A percentile compares a stretch with the other conserved stretches of the same genome.
Evolutionary conservation across 257 asterid genomes (phyloP).

Genomic region (Leonotis leonurus): DNA sequence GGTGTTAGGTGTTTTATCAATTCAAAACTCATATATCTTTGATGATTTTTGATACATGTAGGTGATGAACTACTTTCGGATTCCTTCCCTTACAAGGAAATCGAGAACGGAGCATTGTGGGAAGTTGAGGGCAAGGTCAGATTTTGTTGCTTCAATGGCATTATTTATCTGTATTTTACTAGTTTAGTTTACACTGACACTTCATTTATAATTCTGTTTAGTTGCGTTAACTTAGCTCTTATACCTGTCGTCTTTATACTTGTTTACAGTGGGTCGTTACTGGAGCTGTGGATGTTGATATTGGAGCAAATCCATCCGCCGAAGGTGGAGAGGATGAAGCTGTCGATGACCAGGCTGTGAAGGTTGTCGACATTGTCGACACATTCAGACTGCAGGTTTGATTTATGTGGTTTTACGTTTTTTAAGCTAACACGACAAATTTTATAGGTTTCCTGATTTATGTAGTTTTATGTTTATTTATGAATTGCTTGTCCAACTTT

Average conservation of each 20-base stretch:
- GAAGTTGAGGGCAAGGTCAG: slow-evolving; percentile 86
- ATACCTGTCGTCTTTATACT: not conserved
- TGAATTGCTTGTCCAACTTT: too few species aligned
- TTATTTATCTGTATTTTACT: not conserved
- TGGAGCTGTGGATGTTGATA: slow-evolving; percentile 63
- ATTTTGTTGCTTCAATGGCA: not conserved
- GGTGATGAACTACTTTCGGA: slow-evolving; percentile 82
- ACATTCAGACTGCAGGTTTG: slow-evolving; percentile 84
- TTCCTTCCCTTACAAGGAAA: slow-evolving; percentile 77
- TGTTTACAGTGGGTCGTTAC: slow-evolving; percentile 62
- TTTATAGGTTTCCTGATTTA: too few species aligned
- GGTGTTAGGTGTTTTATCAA: too few species aligned
- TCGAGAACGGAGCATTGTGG: slow-evolving; percentile 69
- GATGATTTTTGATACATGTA: too few species aligned
- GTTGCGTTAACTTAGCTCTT: not conserved
- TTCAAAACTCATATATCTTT: too few species aligned
- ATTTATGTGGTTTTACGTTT: not conserved
- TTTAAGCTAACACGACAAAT: too few species aligned
- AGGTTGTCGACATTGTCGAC: slow-evolving; percentile 86
- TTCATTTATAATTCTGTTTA: too few species aligned
- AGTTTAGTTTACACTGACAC: too few species aligned
- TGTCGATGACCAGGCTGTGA: slow-evolving; percentile 55
- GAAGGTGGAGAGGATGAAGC: slow-evolving; percentile 86
- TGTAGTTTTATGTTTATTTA: not conserved
- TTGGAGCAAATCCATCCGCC: slow-evolving; percentile 91